Evolutionary conservation across 192 early-diverging fungal species (phyloP).

Genomic region (Mortierella antarctica): DNA sequence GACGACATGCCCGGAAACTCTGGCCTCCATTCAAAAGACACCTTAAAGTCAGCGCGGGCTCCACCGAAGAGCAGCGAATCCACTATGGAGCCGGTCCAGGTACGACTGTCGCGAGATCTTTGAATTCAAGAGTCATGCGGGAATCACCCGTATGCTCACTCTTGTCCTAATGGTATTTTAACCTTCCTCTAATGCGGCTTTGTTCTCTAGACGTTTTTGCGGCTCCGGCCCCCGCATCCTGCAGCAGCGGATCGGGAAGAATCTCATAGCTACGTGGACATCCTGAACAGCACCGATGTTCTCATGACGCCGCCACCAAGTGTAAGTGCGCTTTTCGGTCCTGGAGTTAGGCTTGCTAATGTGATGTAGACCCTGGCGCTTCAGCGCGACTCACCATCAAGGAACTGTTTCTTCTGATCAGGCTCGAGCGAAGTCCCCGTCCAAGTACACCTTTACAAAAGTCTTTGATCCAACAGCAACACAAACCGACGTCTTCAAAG

Average conservation of each 20-base stretch:
- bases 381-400: not conserved
- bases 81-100: no score
- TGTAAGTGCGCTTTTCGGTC: not conserved
- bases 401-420: not conserved
- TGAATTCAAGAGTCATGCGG: no score
- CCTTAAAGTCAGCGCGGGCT: no score
- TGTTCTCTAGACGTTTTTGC: slow-evolving; percentile 25
- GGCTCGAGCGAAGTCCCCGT: slow-evolving; percentile 16
- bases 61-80: no score
- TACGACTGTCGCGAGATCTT: no score
- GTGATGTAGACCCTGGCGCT: no score
- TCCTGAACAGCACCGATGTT: slow-evolving; percentile 52
- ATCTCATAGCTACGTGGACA: slow-evolving; percentile 40
- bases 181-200: not conserved
- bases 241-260: not conserved
- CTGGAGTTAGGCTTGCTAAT: no score
- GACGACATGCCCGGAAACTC: no score
- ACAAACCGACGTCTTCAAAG: slow-evolving; percentile 69
- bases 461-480: slow-evolving; percentile 59
- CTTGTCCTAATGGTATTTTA: not conserved
- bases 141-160: no score
- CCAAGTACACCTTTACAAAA: slow-evolving; percentile 67
- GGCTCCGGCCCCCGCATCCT: slow-evolving; percentile 2
- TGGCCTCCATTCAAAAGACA: no score
- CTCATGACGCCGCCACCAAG: slow-evolving; percentile 56